Conservation (phyloP, 495 filamentous ascomycete species). For the Penicillium parvum region DNA sequence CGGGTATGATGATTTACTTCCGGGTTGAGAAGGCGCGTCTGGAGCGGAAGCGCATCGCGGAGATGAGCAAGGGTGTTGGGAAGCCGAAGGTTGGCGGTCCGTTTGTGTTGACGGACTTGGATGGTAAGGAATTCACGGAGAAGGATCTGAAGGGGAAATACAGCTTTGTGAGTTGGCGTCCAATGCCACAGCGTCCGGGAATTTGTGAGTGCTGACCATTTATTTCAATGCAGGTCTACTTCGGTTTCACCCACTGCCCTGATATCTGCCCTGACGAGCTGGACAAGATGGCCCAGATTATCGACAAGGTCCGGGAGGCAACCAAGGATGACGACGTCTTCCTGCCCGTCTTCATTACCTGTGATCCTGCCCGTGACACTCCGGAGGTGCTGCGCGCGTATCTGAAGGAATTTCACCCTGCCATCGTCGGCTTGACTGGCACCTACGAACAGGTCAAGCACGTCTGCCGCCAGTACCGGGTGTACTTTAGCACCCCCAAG, state of each 20-base stretch:
- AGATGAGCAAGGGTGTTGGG: slow-evolving; percentile 88
- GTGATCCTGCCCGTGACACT: slow-evolving; percentile 87
- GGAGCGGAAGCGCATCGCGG: slow-evolving; percentile 77
- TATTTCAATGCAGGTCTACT: slow-evolving; percentile 64
- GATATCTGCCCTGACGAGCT: slow-evolving; percentile 99
- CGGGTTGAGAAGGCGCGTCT: slow-evolving; percentile 83
- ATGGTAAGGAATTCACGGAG: slow-evolving; percentile 70
- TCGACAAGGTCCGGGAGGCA: slow-evolving; percentile 66
- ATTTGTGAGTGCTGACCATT: too few relatives aligned
- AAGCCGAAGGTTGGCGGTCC: slow-evolving; percentile 87
- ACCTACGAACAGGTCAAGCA: slow-evolving; percentile 88
- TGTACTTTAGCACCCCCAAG: slow-evolving; percentile 92
- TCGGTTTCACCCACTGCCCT: slow-evolving; percentile 96
- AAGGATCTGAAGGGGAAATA: slow-evolving; percentile 83
- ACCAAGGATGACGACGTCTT: slow-evolving; percentile 48
- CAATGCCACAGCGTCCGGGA: too few relatives aligned
- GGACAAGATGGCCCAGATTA: slow-evolving; percentile 95
- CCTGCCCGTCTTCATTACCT: slow-evolving; percentile 86
- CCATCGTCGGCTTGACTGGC: slow-evolving; percentile 84
- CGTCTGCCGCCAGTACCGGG: slow-evolving; percentile 89
- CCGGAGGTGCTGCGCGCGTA: slow-evolving; percentile 81
- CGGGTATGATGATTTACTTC: slow-evolving; percentile 81
- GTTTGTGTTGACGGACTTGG: slow-evolving; percentile 76
- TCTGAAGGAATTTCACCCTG: slow-evolving; percentile 86
- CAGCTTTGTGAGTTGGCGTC: slow-evolving; percentile 55